Evolutionary conservation across 306 rosid species (phyloP).

Genomic region (Prunus padus): DNA sequence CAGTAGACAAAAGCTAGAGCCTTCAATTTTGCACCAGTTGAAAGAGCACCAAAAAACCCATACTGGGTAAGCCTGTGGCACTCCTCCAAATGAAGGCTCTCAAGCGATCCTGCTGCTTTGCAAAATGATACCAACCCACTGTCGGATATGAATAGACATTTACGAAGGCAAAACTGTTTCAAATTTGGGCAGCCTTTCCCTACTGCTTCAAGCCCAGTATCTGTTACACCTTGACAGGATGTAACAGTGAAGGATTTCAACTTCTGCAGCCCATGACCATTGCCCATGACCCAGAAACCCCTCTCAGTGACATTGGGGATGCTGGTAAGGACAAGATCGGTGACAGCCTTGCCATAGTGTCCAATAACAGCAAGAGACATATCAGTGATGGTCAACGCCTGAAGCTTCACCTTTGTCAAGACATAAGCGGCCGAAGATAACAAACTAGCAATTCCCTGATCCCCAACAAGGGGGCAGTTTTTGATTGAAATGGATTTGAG

Average conservation of each 20-base stretch:
- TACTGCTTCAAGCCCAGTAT: slow-evolving; percentile 66
- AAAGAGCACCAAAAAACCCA: slow-evolving; percentile 69
- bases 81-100: slow-evolving; percentile 81
- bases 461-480: slow-evolving; percentile 65
- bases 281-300: slow-evolving; percentile 97
- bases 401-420: slow-evolving; percentile 70
- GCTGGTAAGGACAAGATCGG: slow-evolving; percentile 57
- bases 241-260: slow-evolving; percentile 62
- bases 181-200: slow-evolving; percentile 91
- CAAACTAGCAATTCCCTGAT: slow-evolving; percentile 72
- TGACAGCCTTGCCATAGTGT: slow-evolving; percentile 69
- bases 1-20: slow-evolving; percentile 62
- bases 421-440: slow-evolving; percentile 52
- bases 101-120: slow-evolving; percentile 66
- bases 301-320: slow-evolving; percentile 68
- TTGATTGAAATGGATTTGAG: slow-evolving; percentile 61
- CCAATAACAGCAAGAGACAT: slow-evolving; percentile 91
- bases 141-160: slow-evolving; percentile 69
- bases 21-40: slow-evolving; percentile 68
- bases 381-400: slow-evolving; percentile 70
- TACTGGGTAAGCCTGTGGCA: slow-evolving; percentile 87
- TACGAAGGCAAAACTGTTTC: slow-evolving; percentile 52
- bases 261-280: slow-evolving; percentile 81
- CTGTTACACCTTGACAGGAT: slow-evolving; percentile 72
- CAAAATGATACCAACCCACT: slow-evolving; percentile 69